Evolutionary conservation across 306 rosid genomes (phyloP).

Genomic region (Cucumis melo): DNA sequence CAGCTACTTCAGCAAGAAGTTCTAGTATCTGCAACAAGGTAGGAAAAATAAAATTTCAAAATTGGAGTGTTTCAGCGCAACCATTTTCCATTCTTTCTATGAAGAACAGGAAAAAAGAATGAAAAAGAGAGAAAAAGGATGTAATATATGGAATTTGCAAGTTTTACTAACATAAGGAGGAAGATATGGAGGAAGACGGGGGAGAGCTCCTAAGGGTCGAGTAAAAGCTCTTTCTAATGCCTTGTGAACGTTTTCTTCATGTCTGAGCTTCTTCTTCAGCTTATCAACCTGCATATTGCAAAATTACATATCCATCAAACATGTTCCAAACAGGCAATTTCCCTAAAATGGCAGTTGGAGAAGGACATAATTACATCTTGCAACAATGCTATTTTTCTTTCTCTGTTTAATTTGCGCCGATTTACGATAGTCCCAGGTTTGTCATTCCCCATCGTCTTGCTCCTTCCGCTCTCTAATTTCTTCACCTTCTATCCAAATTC

Average conservation of each 20-base stretch:
- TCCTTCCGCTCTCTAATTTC: constrained; percentile 48
- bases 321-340: background rate
- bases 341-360: background rate
- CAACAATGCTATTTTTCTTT: constrained; percentile 65
- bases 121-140: background rate
- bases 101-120: background rate
- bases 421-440: constrained; percentile 34
- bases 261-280: constrained; percentile 89
- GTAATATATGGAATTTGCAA: background rate
- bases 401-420: constrained; percentile 55
- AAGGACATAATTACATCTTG: constrained; percentile 56
- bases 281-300: constrained; percentile 54
- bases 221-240: constrained; percentile 89
- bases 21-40: constrained; percentile 50
- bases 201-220: constrained; percentile 84
- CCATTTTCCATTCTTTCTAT: background rate
- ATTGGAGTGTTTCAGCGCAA: background rate
- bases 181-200: constrained; percentile 97
- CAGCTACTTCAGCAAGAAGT: constrained; percentile 93
- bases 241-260: constrained; percentile 90
- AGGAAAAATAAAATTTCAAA: background rate
- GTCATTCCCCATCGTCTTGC: constrained; percentile 32
- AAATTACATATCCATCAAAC: constrained; percentile 1
- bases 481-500: constrained; percentile 44
- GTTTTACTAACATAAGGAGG: constrained; percentile 58